phyloP scores from a whole-genome alignment of 805 yeast genomes.

The Candida dendrica region DNA sequence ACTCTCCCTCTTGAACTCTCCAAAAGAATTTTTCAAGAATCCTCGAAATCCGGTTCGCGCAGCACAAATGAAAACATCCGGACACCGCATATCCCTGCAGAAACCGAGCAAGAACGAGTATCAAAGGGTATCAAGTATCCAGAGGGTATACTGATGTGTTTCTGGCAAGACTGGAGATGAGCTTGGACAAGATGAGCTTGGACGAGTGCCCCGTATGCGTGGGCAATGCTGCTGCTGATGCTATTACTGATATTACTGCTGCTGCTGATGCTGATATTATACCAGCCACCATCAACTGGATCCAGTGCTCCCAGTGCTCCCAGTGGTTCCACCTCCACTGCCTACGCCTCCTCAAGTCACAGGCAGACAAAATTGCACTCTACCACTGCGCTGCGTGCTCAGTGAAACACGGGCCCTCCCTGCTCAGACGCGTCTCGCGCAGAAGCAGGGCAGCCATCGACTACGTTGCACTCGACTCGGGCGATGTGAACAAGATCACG shows the following conservation, averaged over 20 bases:
- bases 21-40: too few species aligned
- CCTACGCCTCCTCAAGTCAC: constrained; percentile 27
- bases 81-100: too few species aligned
- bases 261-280: too few species aligned
- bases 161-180: too few species aligned
- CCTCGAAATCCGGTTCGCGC: too few species aligned
- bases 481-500: constrained; percentile 42
- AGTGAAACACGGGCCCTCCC: constrained; percentile 39
- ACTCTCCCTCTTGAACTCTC: too few species aligned
- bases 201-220: background rate
- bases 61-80: too few species aligned
- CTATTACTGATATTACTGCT: too few species aligned
- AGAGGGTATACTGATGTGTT: too few species aligned
- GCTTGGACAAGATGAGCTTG: background rate
- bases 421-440: constrained; percentile 43
- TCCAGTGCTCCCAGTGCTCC: constrained; percentile 1
- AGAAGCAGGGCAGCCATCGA: constrained; percentile 56
- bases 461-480: constrained; percentile 73
- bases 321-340: constrained; percentile 38
- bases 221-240: too few species aligned
- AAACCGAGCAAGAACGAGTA: too few species aligned
- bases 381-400: constrained; percentile 53
- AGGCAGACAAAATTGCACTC: constrained; percentile 31
- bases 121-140: too few species aligned
- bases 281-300: constrained; percentile 1